phyloP scores from a whole-genome alignment of 2,329 filamentous ascomycete genomes.

The Fusarium sp. region DNA sequence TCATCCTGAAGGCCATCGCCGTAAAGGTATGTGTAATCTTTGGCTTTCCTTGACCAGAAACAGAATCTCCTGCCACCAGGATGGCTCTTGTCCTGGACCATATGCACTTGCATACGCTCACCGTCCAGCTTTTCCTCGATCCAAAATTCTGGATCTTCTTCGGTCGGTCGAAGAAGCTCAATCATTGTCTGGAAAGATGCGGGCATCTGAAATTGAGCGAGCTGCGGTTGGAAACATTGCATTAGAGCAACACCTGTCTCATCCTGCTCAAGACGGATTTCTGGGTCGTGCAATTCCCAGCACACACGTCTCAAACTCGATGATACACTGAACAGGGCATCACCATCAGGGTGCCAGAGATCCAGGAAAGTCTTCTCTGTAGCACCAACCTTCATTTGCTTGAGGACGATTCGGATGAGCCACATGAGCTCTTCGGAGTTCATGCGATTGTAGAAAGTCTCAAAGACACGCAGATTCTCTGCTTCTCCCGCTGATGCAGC shows the following conservation, averaged over 20 bases:
- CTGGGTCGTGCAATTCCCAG: constrained; percentile 88
- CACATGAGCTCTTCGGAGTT: constrained; percentile 93
- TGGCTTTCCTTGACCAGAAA: constrained; percentile 97
- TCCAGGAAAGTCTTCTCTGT: constrained; percentile 91
- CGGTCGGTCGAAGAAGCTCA: constrained; percentile 71
- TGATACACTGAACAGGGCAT: constrained; percentile 87
- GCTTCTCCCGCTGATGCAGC: constrained; percentile 82
- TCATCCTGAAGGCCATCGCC: constrained; percentile 81
- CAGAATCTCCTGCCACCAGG: constrained; percentile 80
- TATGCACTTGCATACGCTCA: constrained; percentile 96
- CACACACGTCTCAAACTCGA: constrained; percentile 92
- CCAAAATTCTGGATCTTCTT: constrained; percentile 86
- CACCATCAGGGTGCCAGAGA: constrained; percentile 83
- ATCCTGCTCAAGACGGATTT: constrained; percentile 78
- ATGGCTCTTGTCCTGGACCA: constrained; percentile 76
- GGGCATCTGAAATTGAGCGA: constrained; percentile 91
- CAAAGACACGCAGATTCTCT: constrained; percentile 85
- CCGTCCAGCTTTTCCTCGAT: constrained; percentile 98
- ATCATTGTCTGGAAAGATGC: constrained; percentile 84
- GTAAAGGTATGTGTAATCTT: constrained; percentile 96
- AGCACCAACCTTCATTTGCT: constrained; percentile 79
- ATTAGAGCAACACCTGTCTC: constrained; percentile 83
- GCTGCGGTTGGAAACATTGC: constrained; percentile 96
- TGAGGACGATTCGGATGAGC: constrained; percentile 93
- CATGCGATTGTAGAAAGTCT: constrained; percentile 89